These are phyloP conservation scores for Pseudonectria buxi DNA, from an alignment of 2,329 filamentous ascomycete species.

Conservation along the genomic window DNA sequence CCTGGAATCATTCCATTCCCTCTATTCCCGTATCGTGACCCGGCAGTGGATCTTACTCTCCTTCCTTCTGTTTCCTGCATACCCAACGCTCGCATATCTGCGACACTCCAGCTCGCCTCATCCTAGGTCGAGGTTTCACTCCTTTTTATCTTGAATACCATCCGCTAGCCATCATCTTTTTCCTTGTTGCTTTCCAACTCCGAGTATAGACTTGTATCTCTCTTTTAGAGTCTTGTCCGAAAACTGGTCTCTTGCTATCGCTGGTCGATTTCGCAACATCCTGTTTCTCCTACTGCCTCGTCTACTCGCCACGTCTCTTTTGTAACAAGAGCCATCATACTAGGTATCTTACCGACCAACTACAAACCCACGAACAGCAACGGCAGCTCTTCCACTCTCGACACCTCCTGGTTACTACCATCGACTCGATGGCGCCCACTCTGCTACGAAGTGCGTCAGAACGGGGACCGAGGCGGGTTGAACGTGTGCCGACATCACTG, in stretches of 20 bases:
- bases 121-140: slow-evolving; percentile 6
- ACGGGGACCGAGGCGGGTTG: slow-evolving; percentile 12
- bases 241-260: too few species aligned
- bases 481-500: slow-evolving; percentile 5
- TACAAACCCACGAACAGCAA: too few species aligned
- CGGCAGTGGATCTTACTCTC: not conserved
- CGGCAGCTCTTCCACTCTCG: too few species aligned
- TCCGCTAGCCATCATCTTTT: not conserved
- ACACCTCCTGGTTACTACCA: too few species aligned
- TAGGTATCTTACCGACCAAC: too few species aligned
- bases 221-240: not conserved
- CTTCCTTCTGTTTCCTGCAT: not conserved
- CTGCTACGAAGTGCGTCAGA: slow-evolving; percentile 5
- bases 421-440: slow-evolving; percentile 13
- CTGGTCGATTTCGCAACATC: too few species aligned
- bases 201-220: not conserved
- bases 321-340: too few species aligned
- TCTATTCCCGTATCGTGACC: not conserved
- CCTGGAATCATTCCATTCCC: not conserved
- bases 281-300: too few species aligned
- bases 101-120: too few species aligned
- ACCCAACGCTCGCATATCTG: too few species aligned
- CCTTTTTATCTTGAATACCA: slow-evolving; percentile 9
- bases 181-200: not conserved
- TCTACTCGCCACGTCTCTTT: too few species aligned